Base-by-base conservation (phyloP, 352 stramenopile genomes). In the Globisporangium solare region DNA sequence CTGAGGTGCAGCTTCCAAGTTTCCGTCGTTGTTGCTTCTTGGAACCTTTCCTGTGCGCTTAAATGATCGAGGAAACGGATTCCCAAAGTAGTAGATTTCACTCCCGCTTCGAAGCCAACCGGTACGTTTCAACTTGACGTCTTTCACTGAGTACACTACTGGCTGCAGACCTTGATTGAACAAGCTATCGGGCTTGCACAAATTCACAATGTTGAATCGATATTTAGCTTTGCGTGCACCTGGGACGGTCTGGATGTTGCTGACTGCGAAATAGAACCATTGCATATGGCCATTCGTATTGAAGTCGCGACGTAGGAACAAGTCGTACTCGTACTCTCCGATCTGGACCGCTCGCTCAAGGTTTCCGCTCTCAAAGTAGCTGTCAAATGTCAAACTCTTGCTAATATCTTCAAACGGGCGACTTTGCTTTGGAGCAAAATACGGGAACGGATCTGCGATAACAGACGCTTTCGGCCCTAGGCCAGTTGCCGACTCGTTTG, bases 231-330 rank as follows among this genome's bases (percentile, higher is more conserved):
- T 20, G 27, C n/a, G 53, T 21, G 4, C 35, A 6, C 51, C 27
- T 35, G 27, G 27, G 27, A 10, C 37, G 2, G 46, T n/a, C 2
- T 70, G 56, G 8, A 83, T 69, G 53, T 96, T 96, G 48, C 73
- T 83, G n/a, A 98, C 67, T 2, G 75, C 76, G 64, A 98, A 98
- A 60, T 98, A 98, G 54, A 98, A 98, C 94, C 94, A 98, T 68
- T 98, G 88, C 63, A 77, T 95, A 52, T 96, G 77, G 0, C 85
- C 76, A 0, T 51, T 67, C 13, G 85, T 96, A 63, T 97, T 85
- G 24, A 95, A 57, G 64, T 98, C 94, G 0, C 74, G 63, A 4
- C 89, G 74, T 14, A 98, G 53, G 11, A 97, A 71, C 11, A 98
- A 71, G 40, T 98, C 93, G 63, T 98, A 98, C 50, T 97, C 86